phyloP scores from a whole-genome alignment of 257 asterid genomes.

The Lycium ferocissimum region DNA sequence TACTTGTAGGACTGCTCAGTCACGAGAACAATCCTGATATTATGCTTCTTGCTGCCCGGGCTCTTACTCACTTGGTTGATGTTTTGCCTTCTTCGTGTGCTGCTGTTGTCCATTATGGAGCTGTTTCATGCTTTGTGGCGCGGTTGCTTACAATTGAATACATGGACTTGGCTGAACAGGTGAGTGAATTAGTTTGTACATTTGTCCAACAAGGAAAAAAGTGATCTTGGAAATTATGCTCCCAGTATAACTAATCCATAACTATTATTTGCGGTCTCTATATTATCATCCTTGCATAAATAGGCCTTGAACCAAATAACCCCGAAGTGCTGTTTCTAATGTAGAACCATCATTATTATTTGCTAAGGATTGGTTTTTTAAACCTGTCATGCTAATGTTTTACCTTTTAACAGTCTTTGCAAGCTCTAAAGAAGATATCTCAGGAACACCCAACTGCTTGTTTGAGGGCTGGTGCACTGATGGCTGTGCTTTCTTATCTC shows the following conservation, averaged over 20 bases:
- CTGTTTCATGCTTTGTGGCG: slow-evolving; percentile 93
- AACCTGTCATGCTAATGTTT: not conserved
- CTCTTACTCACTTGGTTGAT: slow-evolving; percentile 97
- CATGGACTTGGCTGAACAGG: slow-evolving; percentile 99
- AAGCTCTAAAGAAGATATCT: slow-evolving; percentile 97
- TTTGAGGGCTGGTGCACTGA: slow-evolving; percentile 97
- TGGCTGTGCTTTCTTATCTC: slow-evolving; percentile 99
- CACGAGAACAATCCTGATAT: slow-evolving; percentile 93
- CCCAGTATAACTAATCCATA: not conserved
- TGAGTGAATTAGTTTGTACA: slow-evolving; percentile 35
- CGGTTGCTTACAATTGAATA: slow-evolving; percentile 92
- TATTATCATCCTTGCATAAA: not conserved
- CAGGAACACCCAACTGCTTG: slow-evolving; percentile 99
- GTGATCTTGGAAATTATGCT: not conserved
- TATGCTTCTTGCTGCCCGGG: slow-evolving; percentile 98
- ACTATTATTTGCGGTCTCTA: not conserved
- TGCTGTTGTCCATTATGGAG: slow-evolving; percentile 98
- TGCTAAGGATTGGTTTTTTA: not conserved
- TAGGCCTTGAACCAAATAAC: not conserved
- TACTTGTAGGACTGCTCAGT: slow-evolving; percentile 89
- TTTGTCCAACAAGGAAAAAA: not conserved
- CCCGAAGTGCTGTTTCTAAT: not conserved
- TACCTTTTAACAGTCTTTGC: slow-evolving; percentile 74
- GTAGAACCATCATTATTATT: not conserved
- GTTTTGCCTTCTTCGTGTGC: slow-evolving; percentile 96